Evolutionary conservation across 2,329 filamentous ascomycete genomes (phyloP).

Genomic region (Myriosclerotinia curreyana): DNA sequence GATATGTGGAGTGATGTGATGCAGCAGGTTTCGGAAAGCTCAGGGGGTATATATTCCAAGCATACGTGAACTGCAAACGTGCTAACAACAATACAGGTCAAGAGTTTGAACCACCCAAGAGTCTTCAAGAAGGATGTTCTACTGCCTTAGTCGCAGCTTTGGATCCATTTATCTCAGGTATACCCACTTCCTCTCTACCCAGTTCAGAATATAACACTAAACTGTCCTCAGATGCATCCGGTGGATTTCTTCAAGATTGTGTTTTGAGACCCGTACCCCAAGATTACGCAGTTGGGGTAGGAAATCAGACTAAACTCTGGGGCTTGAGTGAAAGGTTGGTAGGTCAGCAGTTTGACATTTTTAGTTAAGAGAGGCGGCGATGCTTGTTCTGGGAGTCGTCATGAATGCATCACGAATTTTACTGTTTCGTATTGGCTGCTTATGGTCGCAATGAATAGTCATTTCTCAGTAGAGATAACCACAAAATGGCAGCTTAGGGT

Average conservation of each 20-base stretch:
- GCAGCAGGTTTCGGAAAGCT: not conserved
- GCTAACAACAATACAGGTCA: not conserved
- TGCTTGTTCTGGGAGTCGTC: not conserved
- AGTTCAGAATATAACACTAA: not conserved
- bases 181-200: not conserved
- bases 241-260: slow-evolving; percentile 24
- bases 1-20: slow-evolving; percentile 19
- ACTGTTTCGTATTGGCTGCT: not conserved
- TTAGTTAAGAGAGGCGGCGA: not conserved
- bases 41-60: not conserved
- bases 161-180: slow-evolving; percentile 33
- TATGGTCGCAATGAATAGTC: not conserved
- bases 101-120: slow-evolving; percentile 18
- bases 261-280: not conserved
- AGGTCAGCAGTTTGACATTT: slow-evolving; percentile 21
- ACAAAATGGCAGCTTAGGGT: not conserved
- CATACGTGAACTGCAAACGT: not conserved
- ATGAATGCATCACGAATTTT: not conserved
- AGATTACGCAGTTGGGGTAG: slow-evolving; percentile 10
- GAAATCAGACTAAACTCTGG: slow-evolving; percentile 24
- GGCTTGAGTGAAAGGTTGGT: slow-evolving; percentile 24
- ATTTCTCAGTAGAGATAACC: not conserved
- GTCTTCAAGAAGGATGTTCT: slow-evolving; percentile 24
- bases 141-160: slow-evolving; percentile 43
- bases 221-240: slow-evolving; percentile 2